Evolutionary conservation across 306 rosid genomes (phyloP).

Genomic region (Sesbania bispinosa): DNA sequence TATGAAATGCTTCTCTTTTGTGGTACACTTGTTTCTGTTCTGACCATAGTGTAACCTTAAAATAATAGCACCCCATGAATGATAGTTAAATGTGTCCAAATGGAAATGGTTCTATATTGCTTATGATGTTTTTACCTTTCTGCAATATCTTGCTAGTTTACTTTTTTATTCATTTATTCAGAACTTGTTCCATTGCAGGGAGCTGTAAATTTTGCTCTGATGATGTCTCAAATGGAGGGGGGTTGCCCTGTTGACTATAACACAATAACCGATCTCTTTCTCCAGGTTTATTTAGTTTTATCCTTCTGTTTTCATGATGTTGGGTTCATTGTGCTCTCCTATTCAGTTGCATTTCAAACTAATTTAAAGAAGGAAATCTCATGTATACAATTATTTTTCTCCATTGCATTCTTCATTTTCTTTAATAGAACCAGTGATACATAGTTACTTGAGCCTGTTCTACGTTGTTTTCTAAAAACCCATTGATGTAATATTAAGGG

Average conservation of each 20-base stretch:
- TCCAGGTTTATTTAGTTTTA: slow-evolving; percentile 60
- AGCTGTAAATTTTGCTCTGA: slow-evolving; percentile 93
- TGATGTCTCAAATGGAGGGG: slow-evolving; percentile 99
- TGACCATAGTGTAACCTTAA: slow-evolving; percentile 2
- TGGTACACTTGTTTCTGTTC: slow-evolving; percentile 11
- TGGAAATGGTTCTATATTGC: slow-evolving; percentile 19
- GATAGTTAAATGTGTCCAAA: neutral
- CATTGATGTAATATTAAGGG: neutral
- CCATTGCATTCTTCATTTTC: neutral
- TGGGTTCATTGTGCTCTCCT: neutral
- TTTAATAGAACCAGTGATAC: slow-evolving; percentile 3
- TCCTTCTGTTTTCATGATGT: neutral
- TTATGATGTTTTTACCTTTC: slow-evolving; percentile 27
- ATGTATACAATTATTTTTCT: neutral
- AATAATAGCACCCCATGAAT: slow-evolving; percentile 13
- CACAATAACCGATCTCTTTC: slow-evolving; percentile 92
- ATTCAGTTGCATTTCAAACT: neutral
- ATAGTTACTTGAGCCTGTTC: neutral
- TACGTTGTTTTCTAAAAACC: neutral
- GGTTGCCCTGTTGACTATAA: slow-evolving; percentile 96
- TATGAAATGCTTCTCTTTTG: slow-evolving; percentile 21
- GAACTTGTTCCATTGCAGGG: slow-evolving; percentile 53
- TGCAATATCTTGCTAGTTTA: neutral
- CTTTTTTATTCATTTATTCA: neutral
- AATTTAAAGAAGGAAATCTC: neutral